Evolutionary conservation across 148 eudicot genomes (phyloP).

Genomic region (Diospyros kaki): DNA sequence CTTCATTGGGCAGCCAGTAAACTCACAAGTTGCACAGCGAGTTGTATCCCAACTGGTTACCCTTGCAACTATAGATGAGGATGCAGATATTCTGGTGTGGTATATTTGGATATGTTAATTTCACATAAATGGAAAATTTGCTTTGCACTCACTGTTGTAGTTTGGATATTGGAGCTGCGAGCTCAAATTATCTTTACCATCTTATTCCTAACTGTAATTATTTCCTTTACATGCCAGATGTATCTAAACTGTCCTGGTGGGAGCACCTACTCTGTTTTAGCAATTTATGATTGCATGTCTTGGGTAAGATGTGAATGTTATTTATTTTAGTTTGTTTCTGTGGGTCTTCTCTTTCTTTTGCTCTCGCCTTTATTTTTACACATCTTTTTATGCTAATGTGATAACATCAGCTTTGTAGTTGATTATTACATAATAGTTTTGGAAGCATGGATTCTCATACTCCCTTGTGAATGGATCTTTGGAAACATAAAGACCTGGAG

Average conservation of each 20-base stretch:
- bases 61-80: conserved; percentile 77
- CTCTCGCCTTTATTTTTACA: not conserved
- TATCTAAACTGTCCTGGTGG: conserved; percentile 93
- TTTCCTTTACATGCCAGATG: conserved; percentile 33
- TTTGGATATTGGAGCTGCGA: not conserved
- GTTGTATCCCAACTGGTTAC: conserved; percentile 94
- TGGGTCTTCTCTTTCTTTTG: not conserved
- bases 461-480: conserved; percentile 4
- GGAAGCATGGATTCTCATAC: not conserved
- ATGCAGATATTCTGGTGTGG: conserved; percentile 81
- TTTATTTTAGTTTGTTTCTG: not conserved
- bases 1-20: conserved; percentile 82
- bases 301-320: conserved; percentile 61
- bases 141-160: not conserved
- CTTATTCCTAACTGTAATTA: conserved; percentile 1
- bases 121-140: not conserved
- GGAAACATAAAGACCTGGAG: too few species aligned
- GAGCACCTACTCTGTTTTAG: conserved; percentile 83
- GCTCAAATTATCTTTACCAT: not conserved
- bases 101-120: not conserved
- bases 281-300: conserved; percentile 96
- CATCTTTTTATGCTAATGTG: not conserved
- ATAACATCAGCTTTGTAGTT: not conserved
- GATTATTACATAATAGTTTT: not conserved
- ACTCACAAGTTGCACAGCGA: conserved; percentile 72